phyloP scores from a whole-genome alignment of 257 asterid genomes.

The Capsicum pubescens region DNA sequence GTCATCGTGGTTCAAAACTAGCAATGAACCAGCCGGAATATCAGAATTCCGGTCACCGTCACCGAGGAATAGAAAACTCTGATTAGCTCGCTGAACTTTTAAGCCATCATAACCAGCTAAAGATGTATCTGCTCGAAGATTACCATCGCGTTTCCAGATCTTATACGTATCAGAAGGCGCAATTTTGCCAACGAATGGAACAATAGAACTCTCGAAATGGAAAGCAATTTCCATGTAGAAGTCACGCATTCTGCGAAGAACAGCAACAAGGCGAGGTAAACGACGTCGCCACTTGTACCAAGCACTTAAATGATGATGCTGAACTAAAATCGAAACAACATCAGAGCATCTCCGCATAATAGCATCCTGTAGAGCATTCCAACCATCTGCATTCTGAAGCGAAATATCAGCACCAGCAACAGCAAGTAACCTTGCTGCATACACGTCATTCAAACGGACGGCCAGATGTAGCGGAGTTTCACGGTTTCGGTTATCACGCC shows the following conservation, averaged over 20 bases:
- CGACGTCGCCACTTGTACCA: constrained; percentile 98
- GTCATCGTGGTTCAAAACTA: constrained; percentile 88
- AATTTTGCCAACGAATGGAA: constrained; percentile 87
- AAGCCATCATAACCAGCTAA: constrained; percentile 93
- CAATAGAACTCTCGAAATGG: constrained; percentile 92
- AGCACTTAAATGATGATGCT: constrained; percentile 78
- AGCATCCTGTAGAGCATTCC: constrained; percentile 94
- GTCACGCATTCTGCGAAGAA: constrained; percentile 86
- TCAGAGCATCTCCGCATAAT: constrained; percentile 79
- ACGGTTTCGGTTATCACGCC: constrained; percentile 72
- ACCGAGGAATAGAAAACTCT: constrained; percentile 84
- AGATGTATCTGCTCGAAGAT: constrained; percentile 89
- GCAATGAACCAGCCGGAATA: constrained; percentile 67
- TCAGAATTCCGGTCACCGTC: constrained; percentile 52
- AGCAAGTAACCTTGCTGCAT: constrained; percentile 63
- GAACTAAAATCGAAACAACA: constrained; percentile 65
- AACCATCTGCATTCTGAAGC: constrained; percentile 89
- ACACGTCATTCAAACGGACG: constrained; percentile 79
- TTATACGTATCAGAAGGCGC: constrained; percentile 95
- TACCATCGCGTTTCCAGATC: constrained; percentile 96
- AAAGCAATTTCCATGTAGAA: constrained; percentile 96
- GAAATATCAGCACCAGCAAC: constrained; percentile 85
- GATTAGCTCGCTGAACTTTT: constrained; percentile 93
- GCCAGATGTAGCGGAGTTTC: constrained; percentile 97
- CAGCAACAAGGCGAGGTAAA: constrained; percentile 80